phyloP scores from a whole-genome alignment of 169 alveolate species.

The Plasmodium yoelii region DNA sequence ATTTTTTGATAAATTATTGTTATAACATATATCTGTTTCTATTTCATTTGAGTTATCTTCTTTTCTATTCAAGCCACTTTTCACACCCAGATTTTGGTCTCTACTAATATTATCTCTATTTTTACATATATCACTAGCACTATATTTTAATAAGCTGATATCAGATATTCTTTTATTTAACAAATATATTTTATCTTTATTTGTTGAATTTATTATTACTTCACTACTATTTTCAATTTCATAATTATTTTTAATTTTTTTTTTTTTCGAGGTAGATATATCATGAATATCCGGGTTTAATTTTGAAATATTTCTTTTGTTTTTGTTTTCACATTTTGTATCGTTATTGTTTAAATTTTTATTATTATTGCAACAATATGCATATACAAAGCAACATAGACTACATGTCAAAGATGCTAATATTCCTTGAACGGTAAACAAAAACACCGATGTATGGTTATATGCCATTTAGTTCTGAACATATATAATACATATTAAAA shows the following conservation, averaged over 20 bases:
- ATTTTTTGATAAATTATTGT: not conserved
- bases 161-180: not conserved
- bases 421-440: slow-evolving; percentile 66
- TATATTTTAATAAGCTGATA: not conserved
- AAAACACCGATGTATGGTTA: slow-evolving; percentile 29
- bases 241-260: slow-evolving; percentile 16
- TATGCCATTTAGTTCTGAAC: slow-evolving; percentile 30
- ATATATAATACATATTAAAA: not conserved
- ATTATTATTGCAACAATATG: slow-evolving; percentile 44
- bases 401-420: slow-evolving; percentile 68
- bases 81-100: too few species aligned
- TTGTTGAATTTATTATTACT: not conserved
- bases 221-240: not conserved
- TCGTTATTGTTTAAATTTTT: not conserved
- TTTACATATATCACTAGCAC: not conserved
- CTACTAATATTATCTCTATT: not conserved
- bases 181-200: not conserved
- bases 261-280: slow-evolving; percentile 25
- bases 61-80: not conserved
- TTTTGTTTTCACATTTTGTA: slow-evolving; percentile 7
- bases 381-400: slow-evolving; percentile 60
- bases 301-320: slow-evolving; percentile 55
- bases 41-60: not conserved
- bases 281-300: slow-evolving; percentile 1
- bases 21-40: not conserved